Percentiles rank a stretch among this genome's conserved stretches.
These are phyloP conservation scores for Paecilomyces formosus DNA, from an alignment of 2,329 filamentous ascomycete genomes.

Conservation along the genomic window DNA sequence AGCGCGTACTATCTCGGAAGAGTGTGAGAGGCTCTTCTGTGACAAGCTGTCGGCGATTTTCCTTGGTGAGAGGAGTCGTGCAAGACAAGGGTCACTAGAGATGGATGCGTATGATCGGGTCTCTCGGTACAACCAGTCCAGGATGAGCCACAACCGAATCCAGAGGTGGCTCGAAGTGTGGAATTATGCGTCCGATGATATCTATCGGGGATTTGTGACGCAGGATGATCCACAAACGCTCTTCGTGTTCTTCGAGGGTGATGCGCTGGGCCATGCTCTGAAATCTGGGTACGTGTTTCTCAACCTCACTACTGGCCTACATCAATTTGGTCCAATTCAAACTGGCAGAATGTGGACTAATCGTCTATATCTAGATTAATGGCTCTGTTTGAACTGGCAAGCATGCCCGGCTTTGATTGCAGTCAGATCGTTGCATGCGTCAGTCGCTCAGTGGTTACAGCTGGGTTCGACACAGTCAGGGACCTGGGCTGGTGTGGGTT, in stretches of 20 bases:
- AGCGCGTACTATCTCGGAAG: constrained; percentile 93
- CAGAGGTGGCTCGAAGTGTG: constrained; percentile 31
- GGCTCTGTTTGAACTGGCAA: constrained; percentile 81
- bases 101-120: constrained; percentile 58
- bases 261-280: constrained; percentile 65
- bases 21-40: constrained; percentile 99
- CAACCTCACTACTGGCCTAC: neutral
- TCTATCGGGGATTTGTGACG: constrained; percentile 79
- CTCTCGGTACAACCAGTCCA: constrained; percentile 21
- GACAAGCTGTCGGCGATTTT: constrained; percentile 90
- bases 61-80: constrained; percentile 85
- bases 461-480: constrained; percentile 60
- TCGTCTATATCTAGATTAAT: constrained; percentile 57
- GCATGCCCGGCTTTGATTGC: constrained; percentile 63
- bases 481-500: constrained; percentile 93
- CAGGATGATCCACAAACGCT: constrained; percentile 65
- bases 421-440: constrained; percentile 72
- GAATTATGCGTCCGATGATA: constrained; percentile 77
- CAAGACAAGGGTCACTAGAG: constrained; percentile 73
- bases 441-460: constrained; percentile 59
- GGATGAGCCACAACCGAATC: constrained; percentile 15
- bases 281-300: constrained; percentile 68
- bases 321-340: neutral
- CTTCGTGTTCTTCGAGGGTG: constrained; percentile 81
- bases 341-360: neutral